These are phyloP conservation scores for Eimeria praecox DNA, from an alignment of 169 alveolate genomes.

Conservation along the genomic window DNA sequence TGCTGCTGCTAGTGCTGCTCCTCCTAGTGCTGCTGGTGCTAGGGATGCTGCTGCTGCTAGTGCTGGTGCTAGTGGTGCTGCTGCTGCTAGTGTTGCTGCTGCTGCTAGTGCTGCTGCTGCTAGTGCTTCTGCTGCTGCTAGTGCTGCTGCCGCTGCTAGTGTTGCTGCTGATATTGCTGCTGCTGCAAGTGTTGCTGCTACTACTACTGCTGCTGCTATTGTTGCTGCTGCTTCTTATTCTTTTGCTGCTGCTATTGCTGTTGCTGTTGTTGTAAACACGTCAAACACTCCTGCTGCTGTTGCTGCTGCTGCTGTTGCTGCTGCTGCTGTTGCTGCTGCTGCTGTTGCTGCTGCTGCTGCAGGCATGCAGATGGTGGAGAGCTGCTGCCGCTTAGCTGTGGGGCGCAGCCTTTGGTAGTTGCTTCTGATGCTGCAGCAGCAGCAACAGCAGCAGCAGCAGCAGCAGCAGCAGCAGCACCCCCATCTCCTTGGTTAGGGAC, in stretches of 20 bases:
- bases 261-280: background rate
- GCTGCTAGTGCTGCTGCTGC: conserved; percentile 23
- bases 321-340: background rate
- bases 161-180: background rate
- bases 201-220: no score
- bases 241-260: background rate
- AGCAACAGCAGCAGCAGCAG: conserved; percentile 33
- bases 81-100: conserved; percentile 4
- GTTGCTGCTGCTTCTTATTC: no score
- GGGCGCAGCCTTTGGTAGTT: conserved; percentile 45
- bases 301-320: conserved; percentile 14
- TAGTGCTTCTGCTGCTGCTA: conserved; percentile 18
- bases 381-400: conserved; percentile 49
- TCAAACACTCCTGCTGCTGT: background rate
- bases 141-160: background rate
- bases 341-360: conserved; percentile 41
- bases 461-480: conserved; percentile 18
- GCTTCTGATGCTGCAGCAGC: background rate
- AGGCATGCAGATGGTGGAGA: conserved; percentile 54
- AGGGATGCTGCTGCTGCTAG: background rate
- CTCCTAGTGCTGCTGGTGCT: background rate
- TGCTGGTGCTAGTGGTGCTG: background rate
- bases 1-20: background rate
- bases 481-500: conserved; percentile 53
- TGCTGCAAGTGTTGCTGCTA: background rate